Evolutionary conservation across 768 basidiomycete genomes (phyloP), one percentile per base, ranked within the genome.

Genomic region (Phanerochaete carnosa): DNA sequence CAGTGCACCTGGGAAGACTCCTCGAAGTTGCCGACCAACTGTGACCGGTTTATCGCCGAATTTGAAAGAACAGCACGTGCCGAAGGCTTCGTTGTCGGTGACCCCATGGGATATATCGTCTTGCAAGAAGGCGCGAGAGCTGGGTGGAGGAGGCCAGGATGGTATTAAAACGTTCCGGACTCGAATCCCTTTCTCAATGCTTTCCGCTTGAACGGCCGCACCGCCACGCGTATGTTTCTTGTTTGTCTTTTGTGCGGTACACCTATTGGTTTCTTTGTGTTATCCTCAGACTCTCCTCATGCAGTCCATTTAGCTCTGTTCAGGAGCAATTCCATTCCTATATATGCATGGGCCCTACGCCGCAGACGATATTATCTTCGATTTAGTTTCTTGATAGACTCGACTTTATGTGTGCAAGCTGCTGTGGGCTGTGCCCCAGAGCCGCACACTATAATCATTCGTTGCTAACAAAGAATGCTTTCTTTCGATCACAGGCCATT

Each of bases 71-170:
- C 61, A 5, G 65, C 65, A 0, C 59, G 55, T 39, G 55, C 61
- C 32, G 67, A 68, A 49, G 65, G 65, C 32, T 58, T 60, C 35
- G 29, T 60, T 11, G 39, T 66, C 11, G 35, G 25, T 37, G 45
- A 55, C 30, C 58, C 39, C 26, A 47, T 61, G n/a, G 22, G 29
- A 23, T 43, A 50, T 29, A 54, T 65, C 26, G 33, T 66, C 7
- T 39, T 68, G n/a, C 63, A 66, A 28, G 67, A 68, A 39, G 67
- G 62, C 32, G 45, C 46, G 26, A 53, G 52, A 12, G 62, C 46
- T 1, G 66, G 66, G 1, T 68, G 62, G 64, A 33, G 52, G 33
- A 53, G 32, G 16, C 52, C 30, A 23, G 32, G 11, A 29, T 32
- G 52, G 33, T 9, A 23, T 28, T 50, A 19, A 43, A 8, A 9